Evolutionary conservation across 2,329 filamentous ascomycete genomes (phyloP).

Genomic region (Fragosphaeria purpurea): DNA sequence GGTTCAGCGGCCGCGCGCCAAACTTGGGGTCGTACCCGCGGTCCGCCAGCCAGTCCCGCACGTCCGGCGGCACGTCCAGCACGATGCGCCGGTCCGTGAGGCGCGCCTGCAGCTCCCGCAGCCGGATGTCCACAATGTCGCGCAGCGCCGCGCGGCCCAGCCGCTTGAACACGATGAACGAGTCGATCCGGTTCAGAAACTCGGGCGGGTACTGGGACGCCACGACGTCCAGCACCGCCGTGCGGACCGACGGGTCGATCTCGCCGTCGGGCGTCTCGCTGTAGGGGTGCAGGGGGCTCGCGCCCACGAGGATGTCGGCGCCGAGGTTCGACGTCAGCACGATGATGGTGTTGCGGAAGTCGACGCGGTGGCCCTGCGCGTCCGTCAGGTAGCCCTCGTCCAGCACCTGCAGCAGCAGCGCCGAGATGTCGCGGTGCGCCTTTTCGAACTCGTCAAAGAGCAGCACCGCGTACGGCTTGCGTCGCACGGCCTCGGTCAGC

Average conservation of each 20-base stretch:
- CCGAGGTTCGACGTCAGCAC: conserved; percentile 94
- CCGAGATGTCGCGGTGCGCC: conserved; percentile 88
- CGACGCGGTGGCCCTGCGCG: conserved; percentile 89
- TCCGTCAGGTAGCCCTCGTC: conserved; percentile 96
- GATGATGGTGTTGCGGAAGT: conserved; percentile 94
- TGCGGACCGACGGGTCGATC: conserved; percentile 62
- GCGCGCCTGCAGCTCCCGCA: conserved; percentile 71
- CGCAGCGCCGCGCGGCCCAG: conserved; percentile 67
- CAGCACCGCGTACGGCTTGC: conserved; percentile 90
- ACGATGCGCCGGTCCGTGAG: conserved; percentile 78
- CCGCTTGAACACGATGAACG: conserved; percentile 92
- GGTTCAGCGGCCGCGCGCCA: conserved; percentile 81
- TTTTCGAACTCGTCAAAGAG: conserved; percentile 98
- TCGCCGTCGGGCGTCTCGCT: conserved; percentile 54
- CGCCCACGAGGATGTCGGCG: conserved; percentile 78
- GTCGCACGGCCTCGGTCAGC: conserved; percentile 84
- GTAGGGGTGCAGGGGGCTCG: conserved; percentile 54
- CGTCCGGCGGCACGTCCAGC: conserved; percentile 58
- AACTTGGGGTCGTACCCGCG: conserved; percentile 86
- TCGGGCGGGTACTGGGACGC: conserved; percentile 69
- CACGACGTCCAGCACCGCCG: conserved; percentile 83
- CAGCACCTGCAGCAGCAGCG: conserved; percentile 82
- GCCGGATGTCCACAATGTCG: conserved; percentile 87
- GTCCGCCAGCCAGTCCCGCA: conserved; percentile 79
- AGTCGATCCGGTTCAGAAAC: conserved; percentile 93